Conservation (phyloP, 2,329 filamentous ascomycete species). For the Aspergillus alliaceus region DNA sequence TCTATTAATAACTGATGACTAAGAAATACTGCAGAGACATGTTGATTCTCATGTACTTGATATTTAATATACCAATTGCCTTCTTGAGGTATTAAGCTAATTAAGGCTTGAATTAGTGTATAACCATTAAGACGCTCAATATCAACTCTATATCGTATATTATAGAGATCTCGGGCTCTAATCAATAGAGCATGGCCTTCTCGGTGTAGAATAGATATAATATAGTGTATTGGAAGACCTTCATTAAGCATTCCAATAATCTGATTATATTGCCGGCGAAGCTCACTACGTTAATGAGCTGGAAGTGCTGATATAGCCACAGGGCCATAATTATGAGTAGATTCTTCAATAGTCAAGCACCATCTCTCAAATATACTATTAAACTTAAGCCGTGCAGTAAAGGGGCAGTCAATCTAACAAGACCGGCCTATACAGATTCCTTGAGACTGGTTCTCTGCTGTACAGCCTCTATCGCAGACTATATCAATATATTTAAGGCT, state of each 20-base stretch:
- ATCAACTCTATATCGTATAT: no score
- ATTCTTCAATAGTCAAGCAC: neutral
- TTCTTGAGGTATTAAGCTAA: neutral
- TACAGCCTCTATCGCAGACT: no score
- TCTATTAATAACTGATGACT: neutral
- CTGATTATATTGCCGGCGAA: neutral
- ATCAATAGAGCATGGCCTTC: no score
- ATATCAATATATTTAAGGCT: no score
- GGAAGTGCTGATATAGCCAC: neutral
- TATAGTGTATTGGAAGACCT: neutral
- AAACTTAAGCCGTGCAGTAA: neutral
- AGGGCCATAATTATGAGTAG: neutral
- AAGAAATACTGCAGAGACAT: no score
- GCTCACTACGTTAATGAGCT: neutral
- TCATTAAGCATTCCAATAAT: no score
- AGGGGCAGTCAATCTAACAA: neutral
- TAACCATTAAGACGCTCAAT: no score
- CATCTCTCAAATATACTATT: neutral
- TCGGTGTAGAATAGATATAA: neutral
- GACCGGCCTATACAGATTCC: neutral
- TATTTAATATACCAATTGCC: no score
- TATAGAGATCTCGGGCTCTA: no score
- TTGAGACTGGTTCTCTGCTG: no score
- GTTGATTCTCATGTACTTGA: no score
- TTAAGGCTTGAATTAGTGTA: neutral